Conservation (phyloP, 2,329 filamentous ascomycete genomes). For the Furcasterigmium sp. region DNA sequence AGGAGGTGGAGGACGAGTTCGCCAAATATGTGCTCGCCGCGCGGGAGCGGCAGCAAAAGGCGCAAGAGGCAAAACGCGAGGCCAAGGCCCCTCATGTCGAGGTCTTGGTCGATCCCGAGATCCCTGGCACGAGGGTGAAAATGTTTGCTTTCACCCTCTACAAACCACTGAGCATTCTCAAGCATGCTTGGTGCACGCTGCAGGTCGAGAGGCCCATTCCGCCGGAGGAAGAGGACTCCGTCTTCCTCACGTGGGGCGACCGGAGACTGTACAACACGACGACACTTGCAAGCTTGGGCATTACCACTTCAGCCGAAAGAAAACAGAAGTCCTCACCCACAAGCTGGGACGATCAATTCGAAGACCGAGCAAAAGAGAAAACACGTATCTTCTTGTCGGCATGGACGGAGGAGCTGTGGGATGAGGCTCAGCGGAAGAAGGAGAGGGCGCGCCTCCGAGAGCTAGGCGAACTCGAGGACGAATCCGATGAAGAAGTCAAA, state of each 20-base stretch:
- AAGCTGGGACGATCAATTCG: no score
- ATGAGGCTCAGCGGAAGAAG: slow-evolving; percentile 39
- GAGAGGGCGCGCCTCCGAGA: slow-evolving; percentile 40
- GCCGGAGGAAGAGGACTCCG: slow-evolving; percentile 36
- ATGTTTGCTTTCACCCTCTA: slow-evolving; percentile 62
- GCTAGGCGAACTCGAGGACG: slow-evolving; percentile 29
- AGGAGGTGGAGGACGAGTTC: slow-evolving; percentile 34
- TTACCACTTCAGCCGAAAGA: slow-evolving; percentile 28
- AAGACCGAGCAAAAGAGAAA: no score
- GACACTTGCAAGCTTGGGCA: slow-evolving; percentile 63
- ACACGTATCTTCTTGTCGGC: slow-evolving; percentile 39
- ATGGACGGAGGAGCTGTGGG: slow-evolving; percentile 63
- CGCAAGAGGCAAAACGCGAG: slow-evolving; percentile 1
- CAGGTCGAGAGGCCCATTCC: slow-evolving; percentile 37
- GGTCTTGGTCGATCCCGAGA: slow-evolving; percentile 52
- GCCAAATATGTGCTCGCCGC: slow-evolving; percentile 40
- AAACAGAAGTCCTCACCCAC: slow-evolving; percentile 8
- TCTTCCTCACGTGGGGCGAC: slow-evolving; percentile 78
- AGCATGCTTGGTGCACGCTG: slow-evolving; percentile 62
- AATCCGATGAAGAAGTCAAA: slow-evolving; percentile 23
- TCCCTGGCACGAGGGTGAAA: slow-evolving; percentile 51
- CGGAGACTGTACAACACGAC: slow-evolving; percentile 70
- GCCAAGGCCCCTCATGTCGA: slow-evolving; percentile 16
- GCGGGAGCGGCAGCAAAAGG: slow-evolving; percentile 20
- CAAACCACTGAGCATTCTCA: slow-evolving; percentile 62